These are phyloP conservation scores for Irpex sp. DNA, from an alignment of 1,284 basidiomycete species.

Conservation along the genomic window DNA sequence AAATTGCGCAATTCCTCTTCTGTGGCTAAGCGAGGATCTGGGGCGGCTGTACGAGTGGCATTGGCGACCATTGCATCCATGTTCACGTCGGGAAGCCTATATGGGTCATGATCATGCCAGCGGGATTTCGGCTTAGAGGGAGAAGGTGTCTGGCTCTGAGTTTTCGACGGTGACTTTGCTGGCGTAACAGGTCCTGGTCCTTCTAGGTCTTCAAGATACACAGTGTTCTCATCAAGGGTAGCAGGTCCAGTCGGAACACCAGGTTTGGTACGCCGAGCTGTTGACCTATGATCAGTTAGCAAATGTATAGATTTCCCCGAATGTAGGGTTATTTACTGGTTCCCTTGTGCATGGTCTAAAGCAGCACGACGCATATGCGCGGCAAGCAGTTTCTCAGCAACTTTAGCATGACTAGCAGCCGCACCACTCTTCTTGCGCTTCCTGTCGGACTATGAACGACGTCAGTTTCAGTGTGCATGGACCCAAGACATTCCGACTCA, in stretches of 20 bases:
- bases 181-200: conserved; percentile 48
- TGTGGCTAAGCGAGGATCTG: conserved; percentile 89
- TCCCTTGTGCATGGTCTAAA: conserved; percentile 60
- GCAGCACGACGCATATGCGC: conserved; percentile 93
- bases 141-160: conserved; percentile 35
- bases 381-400: conserved; percentile 89
- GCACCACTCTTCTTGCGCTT: conserved; percentile 87
- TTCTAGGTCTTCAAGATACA: conserved; percentile 86
- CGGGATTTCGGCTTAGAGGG: conserved; percentile 44
- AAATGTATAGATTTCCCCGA: not conserved
- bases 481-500: conserved; percentile 31
- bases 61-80: conserved; percentile 55
- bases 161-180: conserved; percentile 29
- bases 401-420: conserved; percentile 73
- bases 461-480: not conserved
- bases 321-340: conserved; percentile 16
- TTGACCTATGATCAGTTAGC: not conserved
- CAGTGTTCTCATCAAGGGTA: conserved; percentile 59
- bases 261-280: conserved; percentile 37
- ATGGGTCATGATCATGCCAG: conserved; percentile 79
- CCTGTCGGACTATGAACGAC: conserved; percentile 59
- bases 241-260: conserved; percentile 31
- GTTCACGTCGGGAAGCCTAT: conserved; percentile 73
- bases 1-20: conserved; percentile 88
- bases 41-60: conserved; percentile 50